Base-by-base conservation (phyloP, 2,329 filamentous ascomycete species). In the Colletotrichum lupini region DNA sequence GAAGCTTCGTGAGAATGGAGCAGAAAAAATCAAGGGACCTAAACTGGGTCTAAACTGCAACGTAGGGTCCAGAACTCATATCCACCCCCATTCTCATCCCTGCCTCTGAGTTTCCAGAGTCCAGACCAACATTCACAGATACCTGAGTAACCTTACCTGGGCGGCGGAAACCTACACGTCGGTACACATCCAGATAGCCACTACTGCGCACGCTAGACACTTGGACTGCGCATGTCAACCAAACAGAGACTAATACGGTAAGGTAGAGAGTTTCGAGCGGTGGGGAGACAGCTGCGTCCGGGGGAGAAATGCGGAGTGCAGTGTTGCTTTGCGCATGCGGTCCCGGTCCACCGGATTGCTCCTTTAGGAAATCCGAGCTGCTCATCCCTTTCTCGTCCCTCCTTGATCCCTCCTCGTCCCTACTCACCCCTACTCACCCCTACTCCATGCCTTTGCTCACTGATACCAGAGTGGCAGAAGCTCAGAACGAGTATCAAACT, bases 351-450 rank as follows among this genome's bases (percentile, higher is more conserved):
- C 26, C 70, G 70, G 71, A 4, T 70, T 73, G 5, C 71, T 61
- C 26, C 5, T 70, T 70, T 57, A 5, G 67, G 71, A 16, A 73
- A 73, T 71, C 71, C 71, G 71, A 73, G 71, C 12, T 55, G 57
- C 46, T 65, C 74, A 66, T 68, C 68, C 64, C 60, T 67, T 57
- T 67, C 46, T 65, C 74, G 64, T 68, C 68, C 64, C 60, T 67
- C 14, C 37, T 57, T 67, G 61, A 57, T 58, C 37, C 53, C 74
- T 61, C 62, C 46, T 60, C 69, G 63, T 72, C 73, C 74, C 42
- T 49, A 76, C 75, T 68, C 73, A 72, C 75, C 73, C 74, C 42
- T 49, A 76, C 75, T 68, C 73, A 72, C 75, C 78, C 75, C 74
- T 75, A 76, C 75, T 76, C 76, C 75, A 76, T 76, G 72, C 75